Evolutionary conservation across 1,284 basidiomycete genomes (phyloP), one percentile per base, ranked within the genome.

Genomic region (Leccinum angustisporum): DNA sequence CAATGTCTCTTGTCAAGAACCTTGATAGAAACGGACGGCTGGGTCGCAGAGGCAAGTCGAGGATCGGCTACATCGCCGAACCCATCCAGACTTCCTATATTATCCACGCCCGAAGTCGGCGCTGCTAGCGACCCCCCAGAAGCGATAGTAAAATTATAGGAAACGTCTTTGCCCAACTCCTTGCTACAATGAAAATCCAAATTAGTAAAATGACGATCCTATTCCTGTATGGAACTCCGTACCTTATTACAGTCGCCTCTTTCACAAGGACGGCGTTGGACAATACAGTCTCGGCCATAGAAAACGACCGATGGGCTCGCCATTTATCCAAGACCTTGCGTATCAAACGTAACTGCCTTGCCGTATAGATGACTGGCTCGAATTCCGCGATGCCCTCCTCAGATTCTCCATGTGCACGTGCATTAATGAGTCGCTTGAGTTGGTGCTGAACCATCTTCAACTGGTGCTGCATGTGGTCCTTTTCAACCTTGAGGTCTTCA

Each of bases 191-290:
- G 61, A 58, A 64, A 60, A 62, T 54, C 54, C 56, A 63, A 65
- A 60, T 62, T 34, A 60, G 50, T 62, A 18, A 67, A 61, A 56
- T 38, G 25, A 61, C 36, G 56, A 53, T 30, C 21, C 43, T 52
- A 43, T 56, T 53, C 57, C 33, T 14, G 25, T 34, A 52, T 53
- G 50, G 63, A 64, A 64, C 61, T 40, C 56, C 84, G 64, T 66
- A 92, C 94, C 92, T 94, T 68, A 97, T 91, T 46, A 97, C 84
- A 73, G 98, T 98, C 9, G 95, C 96, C 77, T 99, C 97, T 75
- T 97, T 96, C 50, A 99, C 80, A 58, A 91, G 76, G 0, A 95
- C 90, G 5, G 97, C 96, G 71, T 88, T 90, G 6, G 90, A 89
- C 53, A 99, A 79, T 9, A 97, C 86, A 54, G 86, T 79, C 77